Conservation (phyloP, 2,329 filamentous ascomycete species). For the Colletotrichum tabaci region DNA sequence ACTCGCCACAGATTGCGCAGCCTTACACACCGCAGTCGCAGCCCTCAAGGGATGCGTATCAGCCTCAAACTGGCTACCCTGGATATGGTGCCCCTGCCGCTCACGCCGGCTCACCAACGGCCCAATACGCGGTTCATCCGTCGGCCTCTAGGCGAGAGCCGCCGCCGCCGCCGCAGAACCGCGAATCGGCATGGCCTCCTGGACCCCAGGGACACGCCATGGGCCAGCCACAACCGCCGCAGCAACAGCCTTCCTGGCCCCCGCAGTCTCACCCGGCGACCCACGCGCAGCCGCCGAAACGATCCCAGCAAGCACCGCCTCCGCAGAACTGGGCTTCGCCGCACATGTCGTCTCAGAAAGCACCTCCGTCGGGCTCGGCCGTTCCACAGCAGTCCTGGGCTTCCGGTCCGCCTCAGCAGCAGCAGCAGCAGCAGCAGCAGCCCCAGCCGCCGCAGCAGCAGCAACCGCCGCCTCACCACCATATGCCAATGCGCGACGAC, state of each 20-base stretch:
- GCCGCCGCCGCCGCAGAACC: conserved; percentile 49
- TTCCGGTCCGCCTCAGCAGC: conserved; percentile 34
- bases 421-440: conserved; percentile 45
- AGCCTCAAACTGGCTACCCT: conserved; percentile 59
- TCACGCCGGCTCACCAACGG: conserved; percentile 66
- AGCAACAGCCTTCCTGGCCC: conserved; percentile 52
- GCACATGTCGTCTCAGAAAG: conserved; percentile 55
- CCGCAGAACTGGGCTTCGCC: conserved; percentile 55
- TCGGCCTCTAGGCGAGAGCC: conserved; percentile 61
- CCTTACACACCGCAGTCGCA: conserved; percentile 61
- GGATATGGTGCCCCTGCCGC: conserved; percentile 57
- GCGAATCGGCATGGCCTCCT: conserved; percentile 55
- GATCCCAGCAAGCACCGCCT: conserved; percentile 45
- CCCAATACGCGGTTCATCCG: conserved; percentile 68
- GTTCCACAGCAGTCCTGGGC: conserved; percentile 54
- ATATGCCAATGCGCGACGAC: conserved; percentile 54
- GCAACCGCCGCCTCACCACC: conserved; percentile 42
- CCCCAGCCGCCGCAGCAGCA: conserved; percentile 44
- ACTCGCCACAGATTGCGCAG: conserved; percentile 63
- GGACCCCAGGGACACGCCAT: conserved; percentile 45
- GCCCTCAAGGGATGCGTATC: conserved; percentile 57
- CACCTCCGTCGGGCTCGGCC: conserved; percentile 51
- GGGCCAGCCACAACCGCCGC: conserved; percentile 47
- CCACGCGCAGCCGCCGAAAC: conserved; percentile 52
- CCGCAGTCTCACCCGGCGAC: conserved; percentile 51